phyloP scores from a whole-genome alignment of 495 filamentous ascomycete genomes.

The Lasiosphaeria ovina region DNA sequence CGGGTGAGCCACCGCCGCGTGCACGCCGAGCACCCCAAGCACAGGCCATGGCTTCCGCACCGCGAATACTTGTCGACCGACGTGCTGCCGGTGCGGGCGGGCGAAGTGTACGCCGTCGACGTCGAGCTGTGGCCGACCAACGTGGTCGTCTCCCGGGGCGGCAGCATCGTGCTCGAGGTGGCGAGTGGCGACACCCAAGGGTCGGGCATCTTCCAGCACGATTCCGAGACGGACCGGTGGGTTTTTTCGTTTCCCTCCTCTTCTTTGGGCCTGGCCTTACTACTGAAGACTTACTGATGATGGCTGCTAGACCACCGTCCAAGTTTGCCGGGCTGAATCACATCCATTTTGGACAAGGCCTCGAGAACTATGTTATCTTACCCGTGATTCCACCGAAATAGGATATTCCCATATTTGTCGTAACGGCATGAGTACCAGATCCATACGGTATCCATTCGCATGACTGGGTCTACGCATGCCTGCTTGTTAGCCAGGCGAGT shows the following conservation, averaged over 20 bases:
- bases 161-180: slow-evolving; percentile 57
- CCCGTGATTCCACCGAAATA: slow-evolving; percentile 51
- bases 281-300: neutral
- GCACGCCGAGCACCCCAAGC: slow-evolving; percentile 46
- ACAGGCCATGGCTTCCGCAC: slow-evolving; percentile 52
- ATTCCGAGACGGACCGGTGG: slow-evolving; percentile 37
- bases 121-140: slow-evolving; percentile 71
- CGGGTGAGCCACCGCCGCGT: slow-evolving; percentile 55
- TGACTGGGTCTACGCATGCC: too few species aligned
- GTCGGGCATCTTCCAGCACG: slow-evolving; percentile 56
- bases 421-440: too few species aligned
- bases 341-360: slow-evolving; percentile 52
- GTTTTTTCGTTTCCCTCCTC: slow-evolving; percentile 9
- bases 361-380: slow-evolving; percentile 54
- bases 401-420: neutral
- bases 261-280: neutral
- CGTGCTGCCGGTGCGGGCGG: slow-evolving; percentile 51
- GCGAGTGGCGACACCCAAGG: slow-evolving; percentile 61
- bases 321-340: slow-evolving; percentile 53
- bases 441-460: too few species aligned
- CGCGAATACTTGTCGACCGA: slow-evolving; percentile 61
- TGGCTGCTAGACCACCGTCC: slow-evolving; percentile 35
- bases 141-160: slow-evolving; percentile 56
- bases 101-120: slow-evolving; percentile 60
- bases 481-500: too few species aligned